These are phyloP conservation scores for Magnaporthiopsis poae DNA, from an alignment of 2,329 filamentous ascomycete genomes.

Conservation along the genomic window DNA sequence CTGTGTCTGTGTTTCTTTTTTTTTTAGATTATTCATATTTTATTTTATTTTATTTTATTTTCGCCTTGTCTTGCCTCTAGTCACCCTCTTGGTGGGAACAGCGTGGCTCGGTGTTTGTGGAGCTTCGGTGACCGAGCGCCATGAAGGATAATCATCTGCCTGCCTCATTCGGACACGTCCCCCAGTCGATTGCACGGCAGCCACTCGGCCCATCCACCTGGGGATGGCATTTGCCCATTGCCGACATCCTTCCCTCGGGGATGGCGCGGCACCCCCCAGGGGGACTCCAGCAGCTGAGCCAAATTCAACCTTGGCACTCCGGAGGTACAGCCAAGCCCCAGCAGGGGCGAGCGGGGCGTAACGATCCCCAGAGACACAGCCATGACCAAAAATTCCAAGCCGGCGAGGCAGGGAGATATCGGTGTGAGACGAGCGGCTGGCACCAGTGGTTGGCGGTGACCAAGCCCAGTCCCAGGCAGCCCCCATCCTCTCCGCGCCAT, in stretches of 20 bases:
- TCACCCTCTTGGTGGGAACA: conserved; percentile 18
- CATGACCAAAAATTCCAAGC: not conserved
- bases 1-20: not conserved
- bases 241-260: not conserved
- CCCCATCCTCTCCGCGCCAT: not conserved
- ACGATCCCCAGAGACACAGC: not conserved
- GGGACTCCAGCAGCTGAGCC: not conserved
- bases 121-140: conserved; percentile 35
- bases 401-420: not conserved
- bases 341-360: not conserved
- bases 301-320: not conserved
- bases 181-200: conserved; percentile 8
- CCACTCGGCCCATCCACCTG: conserved; percentile 7
- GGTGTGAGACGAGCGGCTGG: not conserved
- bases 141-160: conserved; percentile 26
- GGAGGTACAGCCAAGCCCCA: not conserved
- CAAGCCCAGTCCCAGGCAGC: not conserved
- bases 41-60: not conserved
- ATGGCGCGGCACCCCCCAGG: not conserved
- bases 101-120: conserved; percentile 26
- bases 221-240: not conserved
- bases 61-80: not conserved
- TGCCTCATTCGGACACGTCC: conserved; percentile 24
- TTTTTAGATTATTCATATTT: not conserved
- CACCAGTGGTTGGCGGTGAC: not conserved